Percentiles rank a stretch among this genome's conserved stretches.
Conservation (phyloP, 441 rosid genomes). For the Melianthus villosus region DNA sequence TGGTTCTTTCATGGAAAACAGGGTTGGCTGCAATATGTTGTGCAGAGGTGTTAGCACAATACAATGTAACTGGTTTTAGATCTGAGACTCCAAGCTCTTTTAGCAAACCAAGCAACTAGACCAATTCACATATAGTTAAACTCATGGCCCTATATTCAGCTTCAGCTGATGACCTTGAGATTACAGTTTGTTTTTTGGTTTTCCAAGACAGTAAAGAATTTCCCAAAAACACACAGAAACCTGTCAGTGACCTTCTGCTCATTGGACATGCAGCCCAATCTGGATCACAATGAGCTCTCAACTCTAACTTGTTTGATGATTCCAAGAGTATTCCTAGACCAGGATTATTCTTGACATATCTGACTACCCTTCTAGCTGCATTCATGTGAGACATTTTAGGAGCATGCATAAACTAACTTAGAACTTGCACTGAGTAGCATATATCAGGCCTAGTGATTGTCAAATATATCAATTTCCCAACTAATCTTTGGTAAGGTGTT, state of each 20-base stretch:
- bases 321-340: not conserved
- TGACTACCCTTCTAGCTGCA: not conserved
- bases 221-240: not conserved
- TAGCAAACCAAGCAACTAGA: not conserved
- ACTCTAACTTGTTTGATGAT: not conserved
- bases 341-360: not conserved
- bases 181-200: not conserved
- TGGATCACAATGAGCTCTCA: not conserved
- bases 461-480: not conserved
- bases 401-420: not conserved
- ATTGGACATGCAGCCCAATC: not conserved
- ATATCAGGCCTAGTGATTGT: not conserved
- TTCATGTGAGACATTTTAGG: not conserved
- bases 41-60: not conserved
- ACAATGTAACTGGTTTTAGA: not conserved
- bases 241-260: not conserved
- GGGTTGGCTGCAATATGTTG: not conserved
- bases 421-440: not conserved
- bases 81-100: not conserved
- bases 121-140: not conserved
- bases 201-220: not conserved
- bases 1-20: not conserved
- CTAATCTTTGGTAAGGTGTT: not conserved
- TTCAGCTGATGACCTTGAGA: not conserved
- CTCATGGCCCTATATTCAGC: not conserved